Evolutionary conservation across 441 rosid species (phyloP).

Genomic region (Populus hybrid): DNA sequence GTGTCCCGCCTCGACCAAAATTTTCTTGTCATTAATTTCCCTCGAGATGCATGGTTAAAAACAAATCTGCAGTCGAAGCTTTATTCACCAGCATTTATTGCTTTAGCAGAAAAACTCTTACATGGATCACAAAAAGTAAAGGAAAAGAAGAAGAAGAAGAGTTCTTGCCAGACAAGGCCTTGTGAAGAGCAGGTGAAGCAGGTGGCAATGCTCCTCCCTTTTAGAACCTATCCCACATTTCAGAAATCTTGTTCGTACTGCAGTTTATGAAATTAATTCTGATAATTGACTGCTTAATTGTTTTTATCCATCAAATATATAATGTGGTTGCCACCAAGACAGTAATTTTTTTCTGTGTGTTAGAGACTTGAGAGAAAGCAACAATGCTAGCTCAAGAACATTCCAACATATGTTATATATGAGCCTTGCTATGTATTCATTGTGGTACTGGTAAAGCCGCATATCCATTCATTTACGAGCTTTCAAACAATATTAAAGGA

Average conservation of each 20-base stretch:
- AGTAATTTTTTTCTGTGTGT: background rate
- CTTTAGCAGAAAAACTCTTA: background rate
- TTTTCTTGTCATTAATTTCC: background rate
- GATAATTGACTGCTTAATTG: background rate
- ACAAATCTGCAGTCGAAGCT: background rate
- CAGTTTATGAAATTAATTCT: background rate
- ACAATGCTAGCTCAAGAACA: background rate
- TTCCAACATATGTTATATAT: background rate
- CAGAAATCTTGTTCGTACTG: background rate
- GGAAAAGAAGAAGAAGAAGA: background rate
- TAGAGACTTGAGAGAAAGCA: background rate
- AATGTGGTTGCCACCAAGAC: background rate
- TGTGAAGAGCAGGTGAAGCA: conserved; percentile 13
- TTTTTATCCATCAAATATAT: background rate
- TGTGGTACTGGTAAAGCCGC: background rate
- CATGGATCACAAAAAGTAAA: background rate
- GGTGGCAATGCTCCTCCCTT: background rate
- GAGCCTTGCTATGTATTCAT: background rate
- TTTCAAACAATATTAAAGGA: background rate
- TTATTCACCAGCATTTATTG: background rate
- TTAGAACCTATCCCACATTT: background rate
- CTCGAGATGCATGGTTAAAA: background rate
- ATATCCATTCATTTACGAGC: background rate
- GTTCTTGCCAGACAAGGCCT: conserved; percentile 5
- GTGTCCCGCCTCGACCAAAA: background rate